Evolutionary conservation across 2,329 filamentous ascomycete species (phyloP).

Genomic region (Decorospora gaudefroyi): DNA sequence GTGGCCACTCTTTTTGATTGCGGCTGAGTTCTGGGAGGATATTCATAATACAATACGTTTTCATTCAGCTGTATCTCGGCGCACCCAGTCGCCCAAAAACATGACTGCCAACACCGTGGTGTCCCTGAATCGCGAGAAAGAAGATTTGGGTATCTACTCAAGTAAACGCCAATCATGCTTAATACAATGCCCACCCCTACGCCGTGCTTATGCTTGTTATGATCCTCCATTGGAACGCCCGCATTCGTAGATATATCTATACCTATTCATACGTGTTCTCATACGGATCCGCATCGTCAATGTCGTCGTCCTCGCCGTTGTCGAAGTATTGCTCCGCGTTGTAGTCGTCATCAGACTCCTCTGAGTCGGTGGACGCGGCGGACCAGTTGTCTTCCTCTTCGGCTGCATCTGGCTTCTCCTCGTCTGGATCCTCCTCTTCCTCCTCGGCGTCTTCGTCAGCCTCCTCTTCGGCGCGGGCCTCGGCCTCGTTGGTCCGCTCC

Average conservation of each 20-base stretch:
- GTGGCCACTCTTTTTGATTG: no score
- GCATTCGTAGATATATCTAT: no score
- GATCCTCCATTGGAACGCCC: no score
- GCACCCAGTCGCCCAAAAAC: no score
- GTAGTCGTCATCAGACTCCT: constrained; percentile 69
- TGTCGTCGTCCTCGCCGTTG: constrained; percentile 56
- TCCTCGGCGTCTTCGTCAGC: constrained; percentile 53
- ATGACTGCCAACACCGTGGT: no score
- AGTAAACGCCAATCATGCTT: constrained; percentile 18
- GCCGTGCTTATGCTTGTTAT: constrained; percentile 3
- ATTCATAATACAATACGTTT: no score
- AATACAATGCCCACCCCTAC: constrained; percentile 4
- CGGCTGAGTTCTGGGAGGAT: no score
- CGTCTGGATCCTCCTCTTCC: constrained; percentile 53
- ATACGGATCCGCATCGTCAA: constrained; percentile 45
- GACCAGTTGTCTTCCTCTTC: constrained; percentile 61
- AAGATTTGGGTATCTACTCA: constrained; percentile 26
- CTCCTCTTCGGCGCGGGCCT: constrained; percentile 50
- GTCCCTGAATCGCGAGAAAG: no score
- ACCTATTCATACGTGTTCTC: constrained; percentile 44
- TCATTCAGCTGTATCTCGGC: no score
- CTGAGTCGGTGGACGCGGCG: constrained; percentile 62
- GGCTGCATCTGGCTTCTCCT: constrained; percentile 57
- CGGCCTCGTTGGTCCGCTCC: constrained; percentile 52
- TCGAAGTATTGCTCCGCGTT: constrained; percentile 63